Evolutionary conservation across 2,329 filamentous ascomycete genomes (phyloP).

Genomic region (Aspergillus clavatus): DNA sequence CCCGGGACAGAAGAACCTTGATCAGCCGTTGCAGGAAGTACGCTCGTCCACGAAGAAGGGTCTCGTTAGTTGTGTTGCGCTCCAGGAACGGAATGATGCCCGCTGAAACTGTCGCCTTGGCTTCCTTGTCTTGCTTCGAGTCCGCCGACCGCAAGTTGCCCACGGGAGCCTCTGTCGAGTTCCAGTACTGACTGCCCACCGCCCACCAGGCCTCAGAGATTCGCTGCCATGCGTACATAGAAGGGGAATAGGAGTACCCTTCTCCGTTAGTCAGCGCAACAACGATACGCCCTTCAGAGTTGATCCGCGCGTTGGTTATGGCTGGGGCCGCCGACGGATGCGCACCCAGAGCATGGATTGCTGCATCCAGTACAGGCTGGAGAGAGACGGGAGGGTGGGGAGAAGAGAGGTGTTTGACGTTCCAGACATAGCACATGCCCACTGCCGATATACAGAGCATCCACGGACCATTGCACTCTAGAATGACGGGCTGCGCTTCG

Average conservation of each 20-base stretch:
- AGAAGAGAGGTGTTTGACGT: conserved; percentile 73
- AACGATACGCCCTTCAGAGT: conserved; percentile 77
- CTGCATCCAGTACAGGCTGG: conserved; percentile 81
- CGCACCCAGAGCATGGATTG: conserved; percentile 69
- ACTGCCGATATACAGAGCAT: conserved; percentile 83
- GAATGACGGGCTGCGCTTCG: conserved; percentile 88
- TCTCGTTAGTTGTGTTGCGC: conserved; percentile 89
- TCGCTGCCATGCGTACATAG: conserved; percentile 87
- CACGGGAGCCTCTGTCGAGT: conserved; percentile 87
- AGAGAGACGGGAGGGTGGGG: conserved; percentile 88
- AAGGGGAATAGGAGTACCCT: conserved; percentile 80
- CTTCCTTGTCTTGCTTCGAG: conserved; percentile 53
- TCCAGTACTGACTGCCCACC: conserved; percentile 97
- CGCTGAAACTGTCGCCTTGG: conserved; percentile 63
- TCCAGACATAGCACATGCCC: conserved; percentile 90
- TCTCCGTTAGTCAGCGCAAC: conserved; percentile 94
- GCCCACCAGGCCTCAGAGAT: conserved; percentile 99
- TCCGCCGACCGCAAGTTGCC: conserved; percentile 71
- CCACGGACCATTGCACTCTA: conserved; percentile 87
- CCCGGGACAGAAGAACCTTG: conserved; percentile 79
- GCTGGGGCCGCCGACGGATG: conserved; percentile 77
- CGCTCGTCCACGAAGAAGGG: conserved; percentile 82
- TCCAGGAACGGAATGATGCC: conserved; percentile 92
- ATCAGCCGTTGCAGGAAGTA: conserved; percentile 88
- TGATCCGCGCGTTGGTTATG: conserved; percentile 85